Evolutionary conservation across 768 basidiomycete genomes (phyloP).

Genomic region (Podaxis mareebaensis): DNA sequence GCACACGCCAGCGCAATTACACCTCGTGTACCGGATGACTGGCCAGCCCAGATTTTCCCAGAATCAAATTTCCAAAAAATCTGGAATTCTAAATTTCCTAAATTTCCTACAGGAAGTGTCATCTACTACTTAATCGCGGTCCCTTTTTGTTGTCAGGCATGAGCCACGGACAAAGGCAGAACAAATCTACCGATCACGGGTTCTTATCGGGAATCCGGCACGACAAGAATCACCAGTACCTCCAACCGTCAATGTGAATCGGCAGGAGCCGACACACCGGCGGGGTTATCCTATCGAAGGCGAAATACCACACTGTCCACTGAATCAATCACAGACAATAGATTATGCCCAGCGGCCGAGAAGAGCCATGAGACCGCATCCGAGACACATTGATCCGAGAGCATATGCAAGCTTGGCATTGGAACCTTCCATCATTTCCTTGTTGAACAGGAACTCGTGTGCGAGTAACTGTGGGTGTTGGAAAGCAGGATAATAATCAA

Average conservation of each 20-base stretch:
- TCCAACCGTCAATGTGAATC: neutral
- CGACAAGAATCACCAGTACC: neutral
- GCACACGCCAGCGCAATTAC: too few species aligned
- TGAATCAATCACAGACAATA: neutral
- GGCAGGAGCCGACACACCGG: neutral
- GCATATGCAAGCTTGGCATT: constrained; percentile 70
- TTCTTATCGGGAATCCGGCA: neutral
- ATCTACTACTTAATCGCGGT: too few species aligned
- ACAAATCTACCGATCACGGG: neutral
- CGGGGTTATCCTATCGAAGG: neutral
- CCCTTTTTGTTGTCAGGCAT: too few species aligned
- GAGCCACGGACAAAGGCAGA: too few species aligned
- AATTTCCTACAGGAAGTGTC: too few species aligned
- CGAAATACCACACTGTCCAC: neutral
- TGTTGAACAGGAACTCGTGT: constrained; percentile 93
- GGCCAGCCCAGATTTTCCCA: too few species aligned
- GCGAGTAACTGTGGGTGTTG: constrained; percentile 65
- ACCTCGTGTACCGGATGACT: too few species aligned
- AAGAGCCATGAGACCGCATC: constrained; percentile 88
- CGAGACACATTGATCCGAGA: constrained; percentile 74
- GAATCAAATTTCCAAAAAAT: too few species aligned
- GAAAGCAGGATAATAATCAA: neutral
- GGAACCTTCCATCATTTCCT: constrained; percentile 76
- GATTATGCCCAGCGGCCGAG: constrained; percentile 85
- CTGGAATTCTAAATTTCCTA: too few species aligned